Conservation (phyloP, 2,329 filamentous ascomycete species). For the Aspergillus quadricinctus region DNA sequence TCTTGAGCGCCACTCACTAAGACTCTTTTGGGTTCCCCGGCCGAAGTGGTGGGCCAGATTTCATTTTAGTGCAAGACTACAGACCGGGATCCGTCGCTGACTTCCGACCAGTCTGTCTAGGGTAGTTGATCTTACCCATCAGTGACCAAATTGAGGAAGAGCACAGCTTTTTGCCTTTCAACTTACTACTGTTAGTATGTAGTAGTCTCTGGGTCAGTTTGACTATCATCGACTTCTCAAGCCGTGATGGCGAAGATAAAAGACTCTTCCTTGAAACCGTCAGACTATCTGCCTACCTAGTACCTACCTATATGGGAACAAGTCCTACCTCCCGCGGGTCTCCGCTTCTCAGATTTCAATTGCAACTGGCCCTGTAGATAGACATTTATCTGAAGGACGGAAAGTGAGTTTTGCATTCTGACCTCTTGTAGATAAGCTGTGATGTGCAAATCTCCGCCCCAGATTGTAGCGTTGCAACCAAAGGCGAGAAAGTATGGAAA, state of each 20-base stretch:
- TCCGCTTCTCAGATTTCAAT: conserved; percentile 9
- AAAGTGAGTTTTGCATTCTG: conserved; percentile 13
- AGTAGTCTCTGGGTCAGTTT: neutral
- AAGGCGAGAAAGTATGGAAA: neutral
- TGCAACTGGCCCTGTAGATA: neutral
- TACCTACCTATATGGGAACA: neutral
- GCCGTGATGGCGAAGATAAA: conserved; percentile 1
- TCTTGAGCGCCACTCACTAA: conserved; percentile 18
- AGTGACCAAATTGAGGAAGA: conserved; percentile 13
- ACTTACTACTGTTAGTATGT: neutral
- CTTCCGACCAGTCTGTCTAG: conserved; percentile 2
- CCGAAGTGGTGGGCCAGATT: conserved; percentile 15
- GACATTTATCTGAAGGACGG: neutral
- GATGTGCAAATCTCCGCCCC: neutral
- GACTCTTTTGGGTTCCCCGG: conserved; percentile 22
- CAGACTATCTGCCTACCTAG: neutral
- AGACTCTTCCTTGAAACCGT: neutral
- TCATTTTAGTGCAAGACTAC: conserved; percentile 1
- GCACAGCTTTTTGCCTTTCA: conserved; percentile 7
- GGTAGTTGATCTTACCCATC: conserved; percentile 1
- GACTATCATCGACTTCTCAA: neutral
- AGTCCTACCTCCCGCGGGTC: conserved; percentile 14
- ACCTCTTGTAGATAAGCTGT: neutral
- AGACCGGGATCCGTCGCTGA: conserved; percentile 9
- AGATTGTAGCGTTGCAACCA: neutral